These are phyloP conservation scores for Termitomyces sp. DNA, from an alignment of 768 basidiomycete genomes.

Conservation along the genomic window DNA sequence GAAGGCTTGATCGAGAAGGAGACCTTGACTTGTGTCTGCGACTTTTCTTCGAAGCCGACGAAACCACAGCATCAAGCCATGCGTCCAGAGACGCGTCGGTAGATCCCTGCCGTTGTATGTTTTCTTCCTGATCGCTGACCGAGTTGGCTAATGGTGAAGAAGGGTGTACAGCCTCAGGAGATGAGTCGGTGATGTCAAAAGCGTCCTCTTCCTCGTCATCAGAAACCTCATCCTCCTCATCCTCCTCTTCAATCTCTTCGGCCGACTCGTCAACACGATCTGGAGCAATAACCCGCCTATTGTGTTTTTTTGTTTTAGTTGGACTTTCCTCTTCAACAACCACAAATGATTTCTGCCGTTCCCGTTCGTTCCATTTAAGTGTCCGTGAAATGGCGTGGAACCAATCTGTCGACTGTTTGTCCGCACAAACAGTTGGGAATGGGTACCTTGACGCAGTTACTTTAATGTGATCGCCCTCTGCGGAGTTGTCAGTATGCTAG, in stretches of 20 bases:
- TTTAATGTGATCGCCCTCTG: conserved; percentile 99
- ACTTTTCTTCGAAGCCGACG: conserved; percentile 28
- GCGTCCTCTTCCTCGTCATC: conserved; percentile 56
- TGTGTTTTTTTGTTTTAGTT: conserved; percentile 31
- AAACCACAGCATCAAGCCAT: conserved; percentile 24
- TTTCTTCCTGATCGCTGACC: conserved; percentile 8
- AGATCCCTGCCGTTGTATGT: conserved; percentile 21
- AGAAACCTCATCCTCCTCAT: conserved; percentile 46
- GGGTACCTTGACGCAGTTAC: conserved; percentile 96
- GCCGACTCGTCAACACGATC: conserved; percentile 15
- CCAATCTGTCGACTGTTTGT: conserved; percentile 98
- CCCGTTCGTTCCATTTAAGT: conserved; percentile 98
- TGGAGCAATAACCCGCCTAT: conserved; percentile 5
- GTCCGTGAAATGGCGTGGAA: conserved; percentile 96
- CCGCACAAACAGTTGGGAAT: conserved; percentile 97
- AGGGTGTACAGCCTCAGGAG: conserved; percentile 40
- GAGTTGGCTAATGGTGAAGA: conserved; percentile 7
- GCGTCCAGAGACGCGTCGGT: conserved; percentile 21
- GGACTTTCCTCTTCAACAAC: conserved; percentile 94
- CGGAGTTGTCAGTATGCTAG: conserved; percentile 3
- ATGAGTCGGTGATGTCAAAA: conserved; percentile 93
- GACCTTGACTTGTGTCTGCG: conserved; percentile 36
- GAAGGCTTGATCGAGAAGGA: conserved; percentile 36
- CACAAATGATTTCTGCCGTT: conserved; percentile 98
- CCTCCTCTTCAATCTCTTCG: conserved; percentile 37